Evolutionary conservation across 78 protist genomes (phyloP).

Genomic region (Dictyostelium capitatum): DNA sequence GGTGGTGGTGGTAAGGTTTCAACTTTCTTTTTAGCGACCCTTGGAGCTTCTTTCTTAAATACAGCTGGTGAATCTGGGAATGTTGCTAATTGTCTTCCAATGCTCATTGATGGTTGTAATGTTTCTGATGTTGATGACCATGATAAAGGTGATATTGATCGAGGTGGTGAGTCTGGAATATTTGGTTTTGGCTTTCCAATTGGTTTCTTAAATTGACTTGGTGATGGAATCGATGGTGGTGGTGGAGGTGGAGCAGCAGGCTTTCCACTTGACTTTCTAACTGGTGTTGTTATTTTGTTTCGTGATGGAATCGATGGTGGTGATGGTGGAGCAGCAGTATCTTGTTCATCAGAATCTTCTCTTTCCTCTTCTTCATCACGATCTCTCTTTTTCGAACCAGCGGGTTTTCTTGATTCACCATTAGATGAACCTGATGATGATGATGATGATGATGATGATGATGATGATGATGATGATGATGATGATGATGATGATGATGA

Average conservation of each 20-base stretch:
- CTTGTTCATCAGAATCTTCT: background rate
- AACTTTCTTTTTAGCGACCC: too few relatives aligned
- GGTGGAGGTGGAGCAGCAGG: background rate
- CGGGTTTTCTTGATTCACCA: background rate
- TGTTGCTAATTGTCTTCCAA: too few relatives aligned
- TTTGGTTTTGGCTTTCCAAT: background rate
- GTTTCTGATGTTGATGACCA: background rate
- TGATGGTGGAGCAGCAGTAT: background rate
- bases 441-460: background rate
- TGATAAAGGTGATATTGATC: too few relatives aligned
- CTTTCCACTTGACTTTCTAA: too few relatives aligned
- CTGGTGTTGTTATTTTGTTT: too few relatives aligned
- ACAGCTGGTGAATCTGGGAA: too few relatives aligned
- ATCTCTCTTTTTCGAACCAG: too few relatives aligned
- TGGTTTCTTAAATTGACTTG: background rate
- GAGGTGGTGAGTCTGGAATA: too few relatives aligned
- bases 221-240: background rate
- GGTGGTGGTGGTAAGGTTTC: too few relatives aligned
- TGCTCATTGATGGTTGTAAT: background rate
- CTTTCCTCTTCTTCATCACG: too few relatives aligned
- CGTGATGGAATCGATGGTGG: background rate
- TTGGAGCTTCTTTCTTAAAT: too few relatives aligned
- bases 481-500: background rate
- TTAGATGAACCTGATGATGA: background rate
- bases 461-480: background rate